Evolutionary conservation across 1,284 basidiomycete genomes (phyloP).

Genomic region (Mrakiaceae sp.): DNA sequence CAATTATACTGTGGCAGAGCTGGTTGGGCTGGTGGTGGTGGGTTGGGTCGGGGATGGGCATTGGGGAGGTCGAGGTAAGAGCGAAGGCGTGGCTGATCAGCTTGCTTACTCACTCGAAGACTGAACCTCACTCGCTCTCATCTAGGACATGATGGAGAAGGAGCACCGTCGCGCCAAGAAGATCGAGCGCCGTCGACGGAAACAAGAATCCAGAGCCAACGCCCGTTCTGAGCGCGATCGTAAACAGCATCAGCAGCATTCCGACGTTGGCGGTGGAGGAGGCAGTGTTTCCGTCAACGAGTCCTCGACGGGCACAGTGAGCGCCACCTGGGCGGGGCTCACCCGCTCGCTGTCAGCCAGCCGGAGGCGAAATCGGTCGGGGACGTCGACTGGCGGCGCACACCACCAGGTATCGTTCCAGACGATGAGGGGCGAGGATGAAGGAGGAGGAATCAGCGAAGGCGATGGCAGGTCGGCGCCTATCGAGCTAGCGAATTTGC

Average conservation of each 20-base stretch:
- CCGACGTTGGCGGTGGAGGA: background rate
- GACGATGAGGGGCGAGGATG: background rate
- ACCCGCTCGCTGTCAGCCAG: background rate
- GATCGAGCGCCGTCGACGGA: constrained; percentile 15
- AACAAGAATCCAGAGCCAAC: constrained; percentile 28
- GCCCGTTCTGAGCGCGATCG: constrained; percentile 19
- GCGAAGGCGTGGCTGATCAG: background rate
- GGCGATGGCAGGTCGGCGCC: background rate
- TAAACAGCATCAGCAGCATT: background rate
- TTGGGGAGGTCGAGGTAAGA: constrained; percentile 38
- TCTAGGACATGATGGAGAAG: constrained; percentile 32
- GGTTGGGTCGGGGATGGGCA: constrained; percentile 77
- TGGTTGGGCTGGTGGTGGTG: constrained; percentile 75
- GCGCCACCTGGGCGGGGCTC: background rate
- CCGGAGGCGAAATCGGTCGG: background rate
- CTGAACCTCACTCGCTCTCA: background rate
- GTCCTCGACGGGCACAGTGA: background rate
- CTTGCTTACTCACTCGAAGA: background rate
- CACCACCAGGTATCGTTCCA: background rate
- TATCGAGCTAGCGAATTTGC: too few relatives aligned
- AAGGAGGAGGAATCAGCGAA: constrained; percentile 1
- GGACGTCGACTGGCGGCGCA: too few relatives aligned
- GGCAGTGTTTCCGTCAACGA: background rate
- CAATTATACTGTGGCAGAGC: constrained; percentile 29
- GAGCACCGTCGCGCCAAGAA: constrained; percentile 21